Conservation (phyloP, 176 grass and related monocot species). For the Tillandsia leiboldiana region DNA sequence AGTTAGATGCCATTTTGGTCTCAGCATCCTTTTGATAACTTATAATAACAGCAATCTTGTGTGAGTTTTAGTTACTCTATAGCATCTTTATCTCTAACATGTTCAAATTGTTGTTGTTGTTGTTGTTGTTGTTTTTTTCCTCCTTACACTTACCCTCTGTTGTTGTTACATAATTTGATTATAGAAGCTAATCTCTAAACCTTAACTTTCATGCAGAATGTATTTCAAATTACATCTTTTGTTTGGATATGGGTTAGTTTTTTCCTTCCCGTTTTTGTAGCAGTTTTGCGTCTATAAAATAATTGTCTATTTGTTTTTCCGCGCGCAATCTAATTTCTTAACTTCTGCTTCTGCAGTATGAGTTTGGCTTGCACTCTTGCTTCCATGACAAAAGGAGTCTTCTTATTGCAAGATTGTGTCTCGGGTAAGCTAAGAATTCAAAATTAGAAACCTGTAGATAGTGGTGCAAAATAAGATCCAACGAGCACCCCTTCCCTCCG, state of each 20-base stretch:
- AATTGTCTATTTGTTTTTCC: not conserved
- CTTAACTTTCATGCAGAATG: conserved; percentile 47
- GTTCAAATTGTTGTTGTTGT: not conserved
- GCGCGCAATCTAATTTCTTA: not conserved
- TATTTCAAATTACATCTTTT: conserved; percentile 76
- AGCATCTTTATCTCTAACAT: not conserved
- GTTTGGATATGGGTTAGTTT: conserved; percentile 78
- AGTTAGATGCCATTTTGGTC: not conserved
- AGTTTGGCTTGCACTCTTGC: conserved; percentile 60
- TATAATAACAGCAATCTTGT: not conserved
- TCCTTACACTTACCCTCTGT: too few species aligned
- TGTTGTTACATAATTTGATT: not conserved
- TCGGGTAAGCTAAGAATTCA: conserved; percentile 37
- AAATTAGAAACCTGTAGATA: not conserved
- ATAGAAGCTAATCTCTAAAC: not conserved
- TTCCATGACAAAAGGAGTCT: conserved; percentile 44
- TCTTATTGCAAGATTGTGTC: conserved; percentile 58
- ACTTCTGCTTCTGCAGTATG: conserved; percentile 37
- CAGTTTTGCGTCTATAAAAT: conserved; percentile 4
- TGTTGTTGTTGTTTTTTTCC: too few species aligned
- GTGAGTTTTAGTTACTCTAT: not conserved
- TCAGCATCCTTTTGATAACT: not conserved
- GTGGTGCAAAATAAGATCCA: not conserved
- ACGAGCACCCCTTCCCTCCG: not conserved
- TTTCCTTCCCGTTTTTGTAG: not conserved